Base-by-base conservation (phyloP, 306 rosid species). In the Quercus wislizeni region DNA sequence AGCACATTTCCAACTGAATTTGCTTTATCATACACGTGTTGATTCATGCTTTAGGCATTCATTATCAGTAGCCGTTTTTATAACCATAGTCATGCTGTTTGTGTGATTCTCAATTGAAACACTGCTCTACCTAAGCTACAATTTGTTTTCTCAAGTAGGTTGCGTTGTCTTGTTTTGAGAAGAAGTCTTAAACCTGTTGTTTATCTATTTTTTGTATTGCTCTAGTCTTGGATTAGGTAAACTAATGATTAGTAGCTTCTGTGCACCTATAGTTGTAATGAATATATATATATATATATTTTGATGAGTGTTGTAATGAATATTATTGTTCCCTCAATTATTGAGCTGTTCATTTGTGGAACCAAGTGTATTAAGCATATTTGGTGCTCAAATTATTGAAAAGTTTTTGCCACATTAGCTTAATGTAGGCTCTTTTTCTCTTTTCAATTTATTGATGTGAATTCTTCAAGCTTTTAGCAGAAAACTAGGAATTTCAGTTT, bases 21-120 rank as follows among this genome's bases (percentile, higher is more conserved):
- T 87, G 87, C 84, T 77, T 76, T 55, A 79, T 76, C 2, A 78
- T 86, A 87, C 89, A 88, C 82, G 92, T 76, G 86, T 55, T 65
- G 73, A 49, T 57, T 87, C 75, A 74, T 85, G 83, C 84, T 86
- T 83, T 80, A 75, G 80, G 75, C 83, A 73, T 70, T 81, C 46
- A 74, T 13, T 41, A 41, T 49, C 54, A 49, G 63, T 59, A 17
- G 67, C 73, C 63, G 68, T 85, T 68, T 79, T 64, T 68, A 74
- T 62, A 20, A 51, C 88, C 0, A 2, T 10, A 74, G 31, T 58
- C 78, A 21, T 81, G 81, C 88, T 83, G 80, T 83, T 83, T 88
- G 85, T 85, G 86, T 90, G 85, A 73, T 79, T 76, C 82, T 84
- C 81, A 84, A 3, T 79, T 75, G 77, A 64, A 75, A 38, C 35